These are phyloP conservation scores for Solanum bukasovii DNA, from an alignment of 257 asterid genomes.

Conservation along the genomic window DNA sequence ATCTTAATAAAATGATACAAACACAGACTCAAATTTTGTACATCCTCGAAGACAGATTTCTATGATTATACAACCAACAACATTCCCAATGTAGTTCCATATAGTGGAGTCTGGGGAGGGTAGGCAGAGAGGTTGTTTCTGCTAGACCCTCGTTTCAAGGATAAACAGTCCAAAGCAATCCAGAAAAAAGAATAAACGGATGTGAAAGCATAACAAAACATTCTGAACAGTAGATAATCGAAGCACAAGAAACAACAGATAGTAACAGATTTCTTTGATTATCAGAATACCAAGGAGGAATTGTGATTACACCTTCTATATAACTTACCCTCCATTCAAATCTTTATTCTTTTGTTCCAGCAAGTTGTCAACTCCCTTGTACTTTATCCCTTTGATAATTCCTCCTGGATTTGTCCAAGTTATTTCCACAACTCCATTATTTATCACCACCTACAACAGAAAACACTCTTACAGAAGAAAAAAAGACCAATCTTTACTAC, in stretches of 20 bases:
- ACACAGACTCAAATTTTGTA: not conserved
- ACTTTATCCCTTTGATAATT: constrained; percentile 4
- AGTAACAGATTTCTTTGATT: not conserved
- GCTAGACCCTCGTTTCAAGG: not conserved
- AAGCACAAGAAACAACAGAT: not conserved
- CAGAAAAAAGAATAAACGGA: not conserved
- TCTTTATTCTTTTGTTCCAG: not conserved
- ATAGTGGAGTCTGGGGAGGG: not conserved
- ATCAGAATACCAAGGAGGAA: not conserved
- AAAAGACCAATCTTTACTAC: not conserved
- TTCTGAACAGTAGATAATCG: not conserved
- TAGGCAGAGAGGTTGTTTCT: not conserved
- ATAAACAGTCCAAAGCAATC: not conserved
- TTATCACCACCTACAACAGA: not conserved
- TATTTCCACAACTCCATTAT: not conserved
- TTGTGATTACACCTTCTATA: not conserved
- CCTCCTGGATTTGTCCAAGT: constrained; percentile 6
- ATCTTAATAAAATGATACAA: not conserved
- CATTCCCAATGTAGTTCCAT: not conserved
- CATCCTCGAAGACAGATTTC: not conserved
- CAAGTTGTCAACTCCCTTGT: constrained; percentile 7
- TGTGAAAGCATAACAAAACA: not conserved
- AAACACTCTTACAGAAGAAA: not conserved
- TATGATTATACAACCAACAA: not conserved
- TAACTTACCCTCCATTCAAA: constrained; percentile 3